Base-by-base conservation (phyloP, 2,329 filamentous ascomycete species). In the Plectosphaerella sp. region DNA sequence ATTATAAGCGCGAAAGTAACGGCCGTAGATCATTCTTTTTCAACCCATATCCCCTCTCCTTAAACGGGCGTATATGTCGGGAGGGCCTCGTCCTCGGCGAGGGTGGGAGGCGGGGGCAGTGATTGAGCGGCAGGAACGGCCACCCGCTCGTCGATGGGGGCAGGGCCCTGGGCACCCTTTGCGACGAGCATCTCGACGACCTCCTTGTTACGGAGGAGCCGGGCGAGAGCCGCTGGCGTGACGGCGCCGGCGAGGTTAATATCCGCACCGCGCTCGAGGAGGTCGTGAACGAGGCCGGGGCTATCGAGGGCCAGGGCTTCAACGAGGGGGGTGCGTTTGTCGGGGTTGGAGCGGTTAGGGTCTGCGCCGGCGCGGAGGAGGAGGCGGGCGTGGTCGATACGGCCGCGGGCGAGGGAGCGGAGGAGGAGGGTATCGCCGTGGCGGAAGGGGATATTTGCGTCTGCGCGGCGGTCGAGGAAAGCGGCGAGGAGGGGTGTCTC, bases 351-450 rank as follows among this genome's bases (percentile, higher is more conserved):
- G 2, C 28, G 28, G 15, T 72, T 70, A 0, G 62, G 53, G 37
- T 71, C 62, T 1, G 67, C 67, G 5, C 68, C 70, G 20, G 64
- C 56, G 37, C 63, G 55, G 1, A 72, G 54, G 11, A 72, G 57
- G 11, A 61, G 45, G 42, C 54, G 56, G 0, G 53, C 62, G 18
- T 63, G 59, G 2, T 64, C 65, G 4, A 35, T 37, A 24, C 37
- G 56, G 1, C 58, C 59, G 0, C 57, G 54, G 10, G 64, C 61
- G 3, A 71, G 59, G 6, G 66, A 64, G 22, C 70, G 62, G 1
- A 65, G 54, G 0, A 71, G 57, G 8, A 64, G 55, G 0, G 67
- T 67, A 5, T 54, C 57, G 5, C 55, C 16, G 7, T 8, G 43
- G 24, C 49, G 47, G 41, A 58, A 33, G 20, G 36, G 43, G 41